Base-by-base conservation (phyloP, 169 alveolate species). In the Plasmodium gonderi region DNA sequence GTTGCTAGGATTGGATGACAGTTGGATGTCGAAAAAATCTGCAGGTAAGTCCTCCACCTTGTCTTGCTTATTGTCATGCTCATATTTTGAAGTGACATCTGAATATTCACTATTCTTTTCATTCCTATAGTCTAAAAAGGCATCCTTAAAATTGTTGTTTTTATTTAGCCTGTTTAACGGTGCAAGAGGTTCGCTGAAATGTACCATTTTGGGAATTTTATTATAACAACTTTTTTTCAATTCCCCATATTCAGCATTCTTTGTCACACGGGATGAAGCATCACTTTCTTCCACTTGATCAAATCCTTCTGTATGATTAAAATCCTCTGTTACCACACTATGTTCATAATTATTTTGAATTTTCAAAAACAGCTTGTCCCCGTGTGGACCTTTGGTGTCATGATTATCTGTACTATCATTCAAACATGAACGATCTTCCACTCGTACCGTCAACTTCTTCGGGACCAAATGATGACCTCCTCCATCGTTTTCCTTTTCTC, bases 141-240 rank as follows among this genome's bases (percentile, higher is more conserved):
- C 92, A 29, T 82, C 74, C 42, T 69, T 44, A n/a, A 82, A 49
- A 74, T 82, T 74, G 42, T 68, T 68, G 60, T 82, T 60, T 47
- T 69, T 82, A 45, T 82, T 82, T 69, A 82, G 5, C 54, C 79
- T 67, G 42, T 82, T 82, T 69, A 82, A 4, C 17, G 92, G 92
- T 29, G 92, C 81, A 26, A 7, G 29, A 9, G 92, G 92, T 47
- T 82, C 92, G 20, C 29, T 33, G 60, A 45, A 69, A 12, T 8
- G 49, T 5, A 45, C 92, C 76, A 29, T 72, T 68, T 47, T 82
- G 17, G 17, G 2, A 23, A 8, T 49, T 78, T 26, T 23, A 20
- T 8, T 78, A 8, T 26, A 14, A 20, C 51, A 7, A 14, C 1
- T 45, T 20, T 49, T 78, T 78, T 44, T 31, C 29, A 3, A 6